These are phyloP conservation scores for Boletellus deceptivus DNA, from an alignment of 1,284 basidiomycete genomes.

Conservation along the genomic window DNA sequence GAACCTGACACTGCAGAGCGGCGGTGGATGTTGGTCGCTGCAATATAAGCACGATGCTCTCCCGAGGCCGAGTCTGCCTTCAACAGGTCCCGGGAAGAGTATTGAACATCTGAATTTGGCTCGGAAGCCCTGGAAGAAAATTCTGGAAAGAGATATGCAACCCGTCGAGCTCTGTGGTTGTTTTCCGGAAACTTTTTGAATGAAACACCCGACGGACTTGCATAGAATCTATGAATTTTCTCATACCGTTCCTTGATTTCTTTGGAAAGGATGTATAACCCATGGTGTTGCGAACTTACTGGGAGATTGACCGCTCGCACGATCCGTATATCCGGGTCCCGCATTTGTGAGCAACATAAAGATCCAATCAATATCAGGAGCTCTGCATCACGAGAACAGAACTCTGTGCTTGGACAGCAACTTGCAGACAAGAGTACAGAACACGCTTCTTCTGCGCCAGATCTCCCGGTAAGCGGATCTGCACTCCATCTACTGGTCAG, in stretches of 20 bases:
- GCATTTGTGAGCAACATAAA: slow-evolving; percentile 37
- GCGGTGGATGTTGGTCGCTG: slow-evolving; percentile 9
- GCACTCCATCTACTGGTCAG: slow-evolving; percentile 39
- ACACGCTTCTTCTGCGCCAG: slow-evolving; percentile 48
- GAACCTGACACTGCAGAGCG: not conserved
- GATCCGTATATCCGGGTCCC: slow-evolving; percentile 9
- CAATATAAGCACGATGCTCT: slow-evolving; percentile 17
- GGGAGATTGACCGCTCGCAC: slow-evolving; percentile 37
- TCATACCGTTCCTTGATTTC: slow-evolving; percentile 33
- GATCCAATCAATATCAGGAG: slow-evolving; percentile 36
- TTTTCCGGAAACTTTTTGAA: slow-evolving; percentile 11
- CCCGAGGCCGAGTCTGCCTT: not conserved
- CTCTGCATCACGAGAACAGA: slow-evolving; percentile 29
- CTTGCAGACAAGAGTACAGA: slow-evolving; percentile 37
- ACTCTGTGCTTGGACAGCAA: slow-evolving; percentile 38
- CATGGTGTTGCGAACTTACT: slow-evolving; percentile 33
- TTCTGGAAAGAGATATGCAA: slow-evolving; percentile 12
- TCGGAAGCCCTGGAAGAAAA: not conserved
- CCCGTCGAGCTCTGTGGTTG: slow-evolving; percentile 16
- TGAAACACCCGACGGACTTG: not conserved
- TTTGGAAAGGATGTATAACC: slow-evolving; percentile 24
- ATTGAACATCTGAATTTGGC: slow-evolving; percentile 8
- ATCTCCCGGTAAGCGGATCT: slow-evolving; percentile 45
- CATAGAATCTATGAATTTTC: slow-evolving; percentile 13
- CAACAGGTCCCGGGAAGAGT: slow-evolving; percentile 15